Evolutionary conservation across 768 basidiomycete species (phyloP), one percentile per base, ranked within the genome.

Genomic region (Exidia glandulosa): DNA sequence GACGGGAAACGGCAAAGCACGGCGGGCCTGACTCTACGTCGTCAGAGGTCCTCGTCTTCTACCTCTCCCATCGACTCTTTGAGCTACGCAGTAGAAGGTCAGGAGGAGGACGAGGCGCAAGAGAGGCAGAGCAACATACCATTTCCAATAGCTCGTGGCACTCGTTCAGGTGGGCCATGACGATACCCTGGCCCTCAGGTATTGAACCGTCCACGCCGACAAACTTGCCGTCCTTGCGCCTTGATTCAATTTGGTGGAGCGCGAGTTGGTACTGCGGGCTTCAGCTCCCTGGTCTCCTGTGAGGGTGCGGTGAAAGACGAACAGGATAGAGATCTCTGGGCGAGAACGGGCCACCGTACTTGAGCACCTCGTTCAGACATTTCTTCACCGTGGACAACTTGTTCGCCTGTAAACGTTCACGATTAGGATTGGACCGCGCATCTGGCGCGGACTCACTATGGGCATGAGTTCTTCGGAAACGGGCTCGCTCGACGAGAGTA

Each of bases 381-480:
- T 95, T 95, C 78, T 95, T 96, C 63, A 97, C 90, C 0, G 94
- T 97, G 16, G 91, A 92, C 2, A 97, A 75, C 68, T 97, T 97
- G 75, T 97, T 97, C 5, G 94, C 93, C 94, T 95, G 63, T 2
- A 37, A 1, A 32, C 56, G 45, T 54, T 31, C 27, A 29, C 23
- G 14, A 33, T 16, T 45, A 31, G 34, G 34, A 59, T 19, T 57
- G 16, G 27, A 10, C 59, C 50, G 48, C 3, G 60, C 58, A 61
- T 52, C 30, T n/a, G 48, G 61, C 14, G 47, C 63, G 68, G 41
- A 69, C 82, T 59, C 71, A 94, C 94, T 37, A 96, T 82, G 4
- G 94, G 94, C 90, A 97, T 98, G 16, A 99, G 76, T 71, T 98
- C 96, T 72, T 99, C 96, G 0, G 93, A 95, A 2, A 99, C 94